Percentiles rank a stretch among this genome's conserved stretches.
phyloP scores from a whole-genome alignment of 345 rosid genomes.

The Ceriops zippeliana region DNA sequence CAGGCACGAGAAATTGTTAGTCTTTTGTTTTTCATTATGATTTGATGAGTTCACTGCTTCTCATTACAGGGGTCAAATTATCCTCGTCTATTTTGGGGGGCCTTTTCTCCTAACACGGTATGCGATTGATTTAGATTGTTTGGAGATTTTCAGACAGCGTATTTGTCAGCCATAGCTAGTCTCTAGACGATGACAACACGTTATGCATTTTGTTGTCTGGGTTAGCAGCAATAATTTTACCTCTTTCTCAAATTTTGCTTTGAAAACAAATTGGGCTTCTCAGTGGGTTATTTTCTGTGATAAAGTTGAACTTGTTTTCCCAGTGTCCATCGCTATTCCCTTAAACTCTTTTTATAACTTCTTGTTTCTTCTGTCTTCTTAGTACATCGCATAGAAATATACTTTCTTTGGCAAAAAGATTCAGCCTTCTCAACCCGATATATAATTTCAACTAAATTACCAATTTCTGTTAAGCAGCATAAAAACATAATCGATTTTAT shows the following conservation, averaged over 20 bases:
- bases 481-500: no score
- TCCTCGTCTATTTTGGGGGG: slow-evolving; percentile 86
- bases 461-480: no score
- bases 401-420: no score
- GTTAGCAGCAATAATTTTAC: no score
- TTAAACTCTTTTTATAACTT: background rate
- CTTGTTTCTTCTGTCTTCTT: no score
- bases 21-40: background rate
- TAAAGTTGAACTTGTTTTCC: background rate
- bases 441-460: no score
- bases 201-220: no score
- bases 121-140: slow-evolving; percentile 3
- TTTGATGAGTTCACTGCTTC: slow-evolving; percentile 1
- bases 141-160: background rate
- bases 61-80: slow-evolving; percentile 74
- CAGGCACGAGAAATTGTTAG: background rate
- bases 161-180: background rate
- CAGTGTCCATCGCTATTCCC: background rate
- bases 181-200: no score
- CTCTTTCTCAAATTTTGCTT: background rate
- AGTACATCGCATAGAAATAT: no score
- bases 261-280: background rate
- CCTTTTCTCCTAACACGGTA: slow-evolving; percentile 68
- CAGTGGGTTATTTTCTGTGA: background rate
- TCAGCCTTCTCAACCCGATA: no score